Evolutionary conservation across 345 rosid species (phyloP).

Genomic region (Eucalyptus curtisii): DNA sequence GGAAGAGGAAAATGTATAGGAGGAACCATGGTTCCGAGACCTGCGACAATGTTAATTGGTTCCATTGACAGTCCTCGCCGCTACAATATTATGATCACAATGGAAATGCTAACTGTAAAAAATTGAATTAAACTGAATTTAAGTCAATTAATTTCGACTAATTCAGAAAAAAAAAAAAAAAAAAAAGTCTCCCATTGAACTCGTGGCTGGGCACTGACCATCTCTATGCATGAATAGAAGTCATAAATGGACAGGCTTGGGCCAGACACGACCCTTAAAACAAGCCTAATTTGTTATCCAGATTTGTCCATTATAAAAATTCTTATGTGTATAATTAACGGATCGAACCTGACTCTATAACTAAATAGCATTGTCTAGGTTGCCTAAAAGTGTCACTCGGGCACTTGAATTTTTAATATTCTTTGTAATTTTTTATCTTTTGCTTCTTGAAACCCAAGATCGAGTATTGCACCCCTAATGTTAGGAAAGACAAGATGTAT

Average conservation of each 20-base stretch:
- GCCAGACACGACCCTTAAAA: neutral
- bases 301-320: neutral
- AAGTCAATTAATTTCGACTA: neutral
- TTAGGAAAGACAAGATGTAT: neutral
- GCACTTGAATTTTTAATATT: neutral
- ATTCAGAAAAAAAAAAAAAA: too few relatives aligned
- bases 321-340: neutral
- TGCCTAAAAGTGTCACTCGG: neutral
- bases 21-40: constrained; percentile 49
- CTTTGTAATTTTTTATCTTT: neutral
- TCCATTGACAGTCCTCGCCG: neutral
- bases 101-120: neutral
- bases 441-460: neutral
- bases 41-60: constrained; percentile 4
- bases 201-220: neutral
- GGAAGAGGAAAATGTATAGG: constrained; percentile 43
- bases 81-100: neutral
- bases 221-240: neutral
- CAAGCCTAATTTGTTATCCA: neutral
- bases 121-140: neutral
- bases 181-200: neutral
- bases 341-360: neutral
- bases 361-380: neutral
- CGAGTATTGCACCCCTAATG: neutral
- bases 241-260: neutral